These are phyloP conservation scores for Ophiocordyceps camponoti-saundersi DNA, from an alignment of 2,329 filamentous ascomycete genomes.

Conservation along the genomic window DNA sequence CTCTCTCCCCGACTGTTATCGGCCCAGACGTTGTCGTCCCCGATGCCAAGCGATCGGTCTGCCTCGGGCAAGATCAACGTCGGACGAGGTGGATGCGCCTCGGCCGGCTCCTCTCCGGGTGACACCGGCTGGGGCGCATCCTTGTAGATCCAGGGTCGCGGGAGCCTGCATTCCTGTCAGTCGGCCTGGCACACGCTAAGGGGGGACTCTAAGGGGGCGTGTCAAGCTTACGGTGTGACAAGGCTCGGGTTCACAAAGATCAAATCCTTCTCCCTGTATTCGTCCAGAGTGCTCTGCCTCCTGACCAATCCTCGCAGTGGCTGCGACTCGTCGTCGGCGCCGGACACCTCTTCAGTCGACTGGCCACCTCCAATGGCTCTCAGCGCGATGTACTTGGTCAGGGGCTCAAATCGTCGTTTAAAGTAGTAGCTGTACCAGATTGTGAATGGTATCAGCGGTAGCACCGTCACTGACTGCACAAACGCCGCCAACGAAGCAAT, in stretches of 20 bases:
- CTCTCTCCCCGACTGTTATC: constrained; percentile 5
- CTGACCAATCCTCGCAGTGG: constrained; percentile 24
- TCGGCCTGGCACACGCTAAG: not conserved
- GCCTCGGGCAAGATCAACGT: constrained; percentile 14
- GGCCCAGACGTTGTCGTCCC: constrained; percentile 21
- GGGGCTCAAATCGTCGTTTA: constrained; percentile 61
- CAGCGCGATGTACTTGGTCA: constrained; percentile 85
- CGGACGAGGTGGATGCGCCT: constrained; percentile 8
- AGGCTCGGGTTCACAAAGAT: constrained; percentile 66
- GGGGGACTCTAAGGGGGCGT: too few species aligned
- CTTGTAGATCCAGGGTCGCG: constrained; percentile 51
- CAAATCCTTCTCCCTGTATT: constrained; percentile 51
- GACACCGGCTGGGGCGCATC: constrained; percentile 28
- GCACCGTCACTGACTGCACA: constrained; percentile 51
- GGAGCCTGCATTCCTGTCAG: constrained; percentile 27
- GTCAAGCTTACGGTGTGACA: constrained; percentile 33
- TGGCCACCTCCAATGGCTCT: constrained; percentile 47
- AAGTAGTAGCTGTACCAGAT: constrained; percentile 85
- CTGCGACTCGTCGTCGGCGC: constrained; percentile 25
- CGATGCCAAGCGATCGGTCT: constrained; percentile 20
- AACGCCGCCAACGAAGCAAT: constrained; percentile 61
- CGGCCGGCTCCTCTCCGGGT: constrained; percentile 10
- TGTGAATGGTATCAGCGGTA: constrained; percentile 63
- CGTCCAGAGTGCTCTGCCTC: constrained; percentile 51
- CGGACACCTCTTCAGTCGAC: constrained; percentile 18